Base-by-base conservation (phyloP, 2,329 filamentous ascomycete genomes). In the Aquanectria penicillioides region DNA sequence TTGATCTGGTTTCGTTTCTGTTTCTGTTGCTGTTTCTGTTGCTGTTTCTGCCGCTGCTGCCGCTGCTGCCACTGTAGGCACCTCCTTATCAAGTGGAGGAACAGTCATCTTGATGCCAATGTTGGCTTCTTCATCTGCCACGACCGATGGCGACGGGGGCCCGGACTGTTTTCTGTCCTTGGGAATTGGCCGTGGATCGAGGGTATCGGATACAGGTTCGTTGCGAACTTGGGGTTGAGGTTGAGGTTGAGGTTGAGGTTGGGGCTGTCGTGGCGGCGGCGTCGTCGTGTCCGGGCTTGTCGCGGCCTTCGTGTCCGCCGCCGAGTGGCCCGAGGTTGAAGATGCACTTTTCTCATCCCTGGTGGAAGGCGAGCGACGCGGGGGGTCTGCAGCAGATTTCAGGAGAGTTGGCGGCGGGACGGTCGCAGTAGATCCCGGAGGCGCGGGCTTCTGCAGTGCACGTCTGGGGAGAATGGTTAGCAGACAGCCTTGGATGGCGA, bases 401-500 rank as follows among this genome's bases (percentile, higher is more conserved):
- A 48, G 36, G 2, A 65, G 52, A 20, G 53, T 55, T 0, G 67
- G 67, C 0, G 65, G 61, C 0, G 67, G 67, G 1, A 63, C 12
- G 6, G 59, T 57, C 1, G 50, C 63, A 2, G 56, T 44, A 3
- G 62, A 25, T 2, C 59, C 69, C 6, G 53, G 40, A 10, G 70
- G 71, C 1, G 65, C 59, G 4, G 71, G 71, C 22, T 73, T 74
- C 52, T 69, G 69, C 3, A 75, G 44, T 10, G 73, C 67, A 9
- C 72, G 69, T 4, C 73, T 74, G 1, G 1, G 4, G 2, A 0
- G 2, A n/a, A n/a, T 3, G 2, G 23, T 69, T 11, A 69, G 63
- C 12, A 40, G 5, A 5, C 2, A 1, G 12, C 46, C 28, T 50
- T 23, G 22, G 1, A 1, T 20, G 9, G n/a, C 15, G 9, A 18